Base-by-base conservation (phyloP, 2,329 filamentous ascomycete species). In the Setomelanomma holmii region DNA sequence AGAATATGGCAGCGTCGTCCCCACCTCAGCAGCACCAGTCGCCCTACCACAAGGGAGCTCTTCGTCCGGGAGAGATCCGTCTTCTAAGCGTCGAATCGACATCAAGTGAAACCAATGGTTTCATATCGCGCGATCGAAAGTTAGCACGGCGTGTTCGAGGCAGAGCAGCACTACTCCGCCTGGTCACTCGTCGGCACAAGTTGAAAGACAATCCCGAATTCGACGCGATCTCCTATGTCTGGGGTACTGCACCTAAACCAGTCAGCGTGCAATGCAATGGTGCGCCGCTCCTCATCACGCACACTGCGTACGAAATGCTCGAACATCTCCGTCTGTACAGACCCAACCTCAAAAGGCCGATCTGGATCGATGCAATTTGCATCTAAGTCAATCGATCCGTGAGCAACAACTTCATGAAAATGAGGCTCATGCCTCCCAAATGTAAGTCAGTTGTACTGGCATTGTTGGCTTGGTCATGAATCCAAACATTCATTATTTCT, bases 171-270 rank as follows among this genome's bases (percentile, higher is more conserved):
- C 10, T 14, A 8, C 14, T 30, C 10, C 27, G 27, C 27, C 27
- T 30, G 10, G 27, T 30, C 27, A 30, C 27, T 10, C 10, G 14
- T 8, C 27, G 27, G 14, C 10, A 10, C 27, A 30, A 14, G 10
- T 33, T 45, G 3, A 20, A 45, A 11, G 43, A 45, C 5, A n/a
- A 23, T 11, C 43, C 33, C 14, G 17, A 53, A 5, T 53, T 46
- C 16, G 45, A 56, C 14, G 45, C 53, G 2, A 33, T 56, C 11
- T 53, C 49, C 0, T 50, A 56, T 11, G 45, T 49, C 1, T 52
- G 53, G 49, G 53, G 53, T 14, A 46, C 38, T 4, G 41, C 38
- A 4, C 38, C 45, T 14, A 45, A 38, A 3, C 44, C 49, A 5
- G 16, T 49, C 5, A 3, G 6, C 6, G 33, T 50, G 3, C 35